Conservation (phyloP, 208 protist species). For the Crithidia thermophila region DNA sequence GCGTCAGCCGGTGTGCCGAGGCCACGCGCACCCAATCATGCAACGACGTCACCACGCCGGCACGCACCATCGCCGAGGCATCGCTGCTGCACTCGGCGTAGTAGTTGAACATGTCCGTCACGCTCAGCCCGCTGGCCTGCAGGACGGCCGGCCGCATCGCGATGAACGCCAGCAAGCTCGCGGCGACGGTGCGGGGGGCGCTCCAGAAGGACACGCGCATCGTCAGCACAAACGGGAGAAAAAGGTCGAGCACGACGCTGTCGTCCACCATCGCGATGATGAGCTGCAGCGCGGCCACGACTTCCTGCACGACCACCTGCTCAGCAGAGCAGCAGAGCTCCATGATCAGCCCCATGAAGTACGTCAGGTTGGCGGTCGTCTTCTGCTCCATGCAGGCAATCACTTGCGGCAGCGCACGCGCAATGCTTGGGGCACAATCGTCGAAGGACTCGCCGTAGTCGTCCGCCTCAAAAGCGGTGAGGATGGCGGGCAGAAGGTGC, state of each 20-base stretch:
- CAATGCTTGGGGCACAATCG: constrained; percentile 58
- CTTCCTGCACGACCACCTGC: constrained; percentile 41
- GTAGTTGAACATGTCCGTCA: constrained; percentile 66
- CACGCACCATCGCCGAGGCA: constrained; percentile 53
- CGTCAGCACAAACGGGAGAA: constrained; percentile 64
- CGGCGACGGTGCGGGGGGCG: constrained; percentile 66
- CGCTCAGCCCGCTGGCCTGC: constrained; percentile 43
- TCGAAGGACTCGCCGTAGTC: constrained; percentile 65
- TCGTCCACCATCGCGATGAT: constrained; percentile 50
- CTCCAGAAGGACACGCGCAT: constrained; percentile 75
- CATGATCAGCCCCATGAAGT: constrained; percentile 83
- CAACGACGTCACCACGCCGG: constrained; percentile 51
- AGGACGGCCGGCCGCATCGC: constrained; percentile 54
- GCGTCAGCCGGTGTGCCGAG: constrained; percentile 40
- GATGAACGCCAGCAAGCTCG: constrained; percentile 54
- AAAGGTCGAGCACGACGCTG: constrained; percentile 39
- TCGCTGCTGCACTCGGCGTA: constrained; percentile 66
- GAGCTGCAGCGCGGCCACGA: constrained; percentile 40
- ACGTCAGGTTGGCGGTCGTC: constrained; percentile 42
- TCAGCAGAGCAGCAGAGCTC: constrained; percentile 65
- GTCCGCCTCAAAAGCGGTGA: constrained; percentile 58
- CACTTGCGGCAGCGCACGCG: constrained; percentile 51
- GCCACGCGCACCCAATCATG: constrained; percentile 72
- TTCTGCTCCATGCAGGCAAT: constrained; percentile 40
- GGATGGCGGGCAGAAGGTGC: constrained; percentile 62